Evolutionary conservation across 192 early-diverging fungal genomes (phyloP).

Genomic region (Podila clonocystis): DNA sequence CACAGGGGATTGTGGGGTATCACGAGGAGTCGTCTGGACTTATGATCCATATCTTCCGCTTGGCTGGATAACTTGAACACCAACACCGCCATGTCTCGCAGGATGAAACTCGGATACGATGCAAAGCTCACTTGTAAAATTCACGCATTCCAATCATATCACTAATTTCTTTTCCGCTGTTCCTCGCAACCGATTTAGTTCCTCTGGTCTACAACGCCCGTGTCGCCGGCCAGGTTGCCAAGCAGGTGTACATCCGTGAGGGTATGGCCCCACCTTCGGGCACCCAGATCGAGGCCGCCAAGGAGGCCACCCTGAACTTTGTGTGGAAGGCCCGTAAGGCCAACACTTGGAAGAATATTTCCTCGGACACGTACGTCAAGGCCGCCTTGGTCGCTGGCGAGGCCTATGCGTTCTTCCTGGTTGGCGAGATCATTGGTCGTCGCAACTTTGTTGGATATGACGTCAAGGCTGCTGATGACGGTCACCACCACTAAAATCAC

Average conservation of each 20-base stretch:
- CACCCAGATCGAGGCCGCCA: slow-evolving; percentile 59
- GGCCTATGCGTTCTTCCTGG: slow-evolving; percentile 66
- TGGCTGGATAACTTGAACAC: too few species aligned
- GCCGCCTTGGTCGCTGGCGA: slow-evolving; percentile 63
- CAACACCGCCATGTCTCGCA: too few species aligned
- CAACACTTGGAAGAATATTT: slow-evolving; percentile 56
- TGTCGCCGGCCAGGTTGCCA: slow-evolving; percentile 67
- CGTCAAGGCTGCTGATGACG: slow-evolving; percentile 54
- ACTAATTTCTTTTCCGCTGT: not conserved
- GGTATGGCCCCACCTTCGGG: slow-evolving; percentile 66
- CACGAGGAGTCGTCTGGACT: too few species aligned
- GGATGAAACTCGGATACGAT: too few species aligned
- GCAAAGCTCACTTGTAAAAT: not conserved
- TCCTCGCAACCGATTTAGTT: slow-evolving; percentile 1
- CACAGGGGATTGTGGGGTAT: too few species aligned
- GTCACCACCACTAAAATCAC: slow-evolving; percentile 38
- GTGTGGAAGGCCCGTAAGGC: slow-evolving; percentile 45
- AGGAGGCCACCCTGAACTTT: slow-evolving; percentile 51
- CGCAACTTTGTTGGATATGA: slow-evolving; percentile 71
- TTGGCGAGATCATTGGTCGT: slow-evolving; percentile 73
- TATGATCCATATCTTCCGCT: too few species aligned
- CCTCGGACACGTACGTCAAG: slow-evolving; percentile 57
- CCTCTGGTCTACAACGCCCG: slow-evolving; percentile 62
- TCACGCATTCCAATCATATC: not conserved
- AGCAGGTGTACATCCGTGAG: slow-evolving; percentile 72